These are phyloP conservation scores for Pseudodiploospora longispora DNA, from an alignment of 2,329 filamentous ascomycete genomes.

Conservation along the genomic window DNA sequence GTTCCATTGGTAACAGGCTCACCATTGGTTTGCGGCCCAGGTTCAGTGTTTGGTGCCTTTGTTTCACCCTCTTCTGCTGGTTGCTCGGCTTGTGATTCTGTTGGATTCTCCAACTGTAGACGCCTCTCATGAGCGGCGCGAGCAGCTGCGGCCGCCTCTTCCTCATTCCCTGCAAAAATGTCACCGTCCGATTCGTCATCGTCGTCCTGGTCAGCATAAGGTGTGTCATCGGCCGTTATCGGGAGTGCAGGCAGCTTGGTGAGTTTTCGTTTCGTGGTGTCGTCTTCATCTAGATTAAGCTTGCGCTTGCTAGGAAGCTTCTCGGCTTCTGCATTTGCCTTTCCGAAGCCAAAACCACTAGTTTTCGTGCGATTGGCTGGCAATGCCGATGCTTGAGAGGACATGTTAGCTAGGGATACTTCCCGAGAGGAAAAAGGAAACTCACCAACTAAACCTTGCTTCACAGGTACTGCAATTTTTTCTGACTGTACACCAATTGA, in stretches of 20 bases:
- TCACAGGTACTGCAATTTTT: slow-evolving; percentile 22
- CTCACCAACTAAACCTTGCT: slow-evolving; percentile 30
- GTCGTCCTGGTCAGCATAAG: slow-evolving; percentile 55
- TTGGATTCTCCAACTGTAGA: slow-evolving; percentile 40
- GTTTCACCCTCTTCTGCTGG: slow-evolving; percentile 16
- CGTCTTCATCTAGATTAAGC: slow-evolving; percentile 81
- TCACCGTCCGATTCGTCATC: slow-evolving; percentile 68
- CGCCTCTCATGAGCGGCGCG: slow-evolving; percentile 80
- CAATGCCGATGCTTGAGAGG: slow-evolving; percentile 39
- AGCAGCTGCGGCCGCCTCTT: slow-evolving; percentile 78
- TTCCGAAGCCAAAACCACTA: slow-evolving; percentile 76
- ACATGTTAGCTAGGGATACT: slow-evolving; percentile 16
- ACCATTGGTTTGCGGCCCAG: slow-evolving; percentile 7
- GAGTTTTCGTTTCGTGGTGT: slow-evolving; percentile 77
- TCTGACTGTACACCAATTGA: slow-evolving; percentile 34
- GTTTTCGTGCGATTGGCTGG: slow-evolving; percentile 66
- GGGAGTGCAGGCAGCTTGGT: slow-evolving; percentile 79
- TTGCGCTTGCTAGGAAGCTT: slow-evolving; percentile 64
- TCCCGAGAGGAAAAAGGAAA: background rate
- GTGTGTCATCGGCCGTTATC: slow-evolving; percentile 53
- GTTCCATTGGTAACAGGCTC: slow-evolving; percentile 5
- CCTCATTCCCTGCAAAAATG: slow-evolving; percentile 74
- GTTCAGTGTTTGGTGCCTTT: slow-evolving; percentile 13
- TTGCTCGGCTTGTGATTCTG: slow-evolving; percentile 35
- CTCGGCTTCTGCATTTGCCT: slow-evolving; percentile 55